phyloP scores from a whole-genome alignment of 2,329 filamentous ascomycete genomes.

The Allantophomopsis cytisporea region DNA sequence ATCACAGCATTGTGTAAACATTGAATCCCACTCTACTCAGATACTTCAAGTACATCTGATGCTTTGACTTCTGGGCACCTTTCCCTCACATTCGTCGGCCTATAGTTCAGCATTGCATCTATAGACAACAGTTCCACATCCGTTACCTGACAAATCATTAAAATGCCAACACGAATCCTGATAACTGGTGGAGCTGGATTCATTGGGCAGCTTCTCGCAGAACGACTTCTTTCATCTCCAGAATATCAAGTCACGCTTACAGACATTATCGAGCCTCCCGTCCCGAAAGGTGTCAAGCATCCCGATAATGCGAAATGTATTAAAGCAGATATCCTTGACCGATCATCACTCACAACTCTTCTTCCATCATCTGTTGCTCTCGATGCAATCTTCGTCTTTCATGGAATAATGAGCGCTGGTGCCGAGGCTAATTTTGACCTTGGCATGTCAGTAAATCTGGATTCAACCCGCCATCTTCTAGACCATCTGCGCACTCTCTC shows the following conservation, averaged over 20 bases:
- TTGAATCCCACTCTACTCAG: too few relatives aligned
- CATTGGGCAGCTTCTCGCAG: conserved; percentile 46
- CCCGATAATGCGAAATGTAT: conserved; percentile 13
- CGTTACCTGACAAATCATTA: background rate
- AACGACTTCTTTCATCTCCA: conserved; percentile 35
- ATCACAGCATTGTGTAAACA: too few relatives aligned
- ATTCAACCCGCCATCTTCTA: conserved; percentile 37
- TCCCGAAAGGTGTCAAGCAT: conserved; percentile 24
- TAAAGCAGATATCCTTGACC: conserved; percentile 20
- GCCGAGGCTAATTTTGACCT: conserved; percentile 43
- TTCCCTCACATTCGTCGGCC: too few relatives aligned
- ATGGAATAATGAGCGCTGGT: conserved; percentile 50
- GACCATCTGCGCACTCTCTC: conserved; percentile 31
- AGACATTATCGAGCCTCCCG: conserved; percentile 37
- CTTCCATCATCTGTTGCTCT: conserved; percentile 17
- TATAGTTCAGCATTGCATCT: too few relatives aligned
- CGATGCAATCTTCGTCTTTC: conserved; percentile 40
- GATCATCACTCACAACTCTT: conserved; percentile 15
- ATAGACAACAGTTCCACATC: too few relatives aligned
- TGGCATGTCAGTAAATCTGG: conserved; percentile 42
- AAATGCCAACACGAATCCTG: conserved; percentile 28
- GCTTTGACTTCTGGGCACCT: too few relatives aligned
- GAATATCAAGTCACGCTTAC: conserved; percentile 34
- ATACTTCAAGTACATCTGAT: too few relatives aligned
- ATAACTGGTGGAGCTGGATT: conserved; percentile 53